Conservation (phyloP, 176 grass and related monocot genomes). For the Oryza rufipogon region DNA sequence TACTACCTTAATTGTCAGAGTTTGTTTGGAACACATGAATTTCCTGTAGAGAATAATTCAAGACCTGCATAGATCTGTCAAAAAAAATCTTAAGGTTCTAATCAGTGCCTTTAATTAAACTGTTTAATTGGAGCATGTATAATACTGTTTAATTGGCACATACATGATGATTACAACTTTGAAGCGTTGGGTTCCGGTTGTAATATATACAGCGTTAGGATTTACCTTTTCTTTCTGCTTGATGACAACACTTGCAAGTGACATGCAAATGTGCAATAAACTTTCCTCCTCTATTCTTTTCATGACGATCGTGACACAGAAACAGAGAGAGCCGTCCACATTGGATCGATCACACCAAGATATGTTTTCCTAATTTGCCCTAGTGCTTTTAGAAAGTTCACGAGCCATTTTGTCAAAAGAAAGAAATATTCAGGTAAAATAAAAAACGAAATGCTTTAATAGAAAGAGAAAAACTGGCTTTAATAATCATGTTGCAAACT, state of each 20-base stretch:
- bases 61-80: too few species aligned
- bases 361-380: slow-evolving; percentile 32
- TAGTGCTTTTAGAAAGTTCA: slow-evolving; percentile 34
- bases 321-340: slow-evolving; percentile 49
- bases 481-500: not conserved
- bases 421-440: not conserved
- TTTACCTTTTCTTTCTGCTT: not conserved
- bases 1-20: too few species aligned
- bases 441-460: not conserved
- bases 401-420: not conserved
- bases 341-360: slow-evolving; percentile 46
- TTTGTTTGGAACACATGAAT: too few species aligned
- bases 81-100: not conserved
- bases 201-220: not conserved
- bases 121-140: not conserved
- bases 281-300: slow-evolving; percentile 43
- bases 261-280: slow-evolving; percentile 26
- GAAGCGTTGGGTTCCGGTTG: slow-evolving; percentile 45
- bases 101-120: not conserved
- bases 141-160: not conserved
- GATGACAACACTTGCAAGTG: slow-evolving; percentile 45
- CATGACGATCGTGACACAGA: slow-evolving; percentile 44
- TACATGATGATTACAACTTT: slow-evolving; percentile 33
- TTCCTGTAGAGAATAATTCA: too few species aligned
- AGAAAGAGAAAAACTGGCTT: too few species aligned